Percentiles rank a stretch among this genome's conserved stretches.
Evolutionary conservation across 78 protist species (phyloP).

Genomic region (Planoprotostelium fungivorum): DNA sequence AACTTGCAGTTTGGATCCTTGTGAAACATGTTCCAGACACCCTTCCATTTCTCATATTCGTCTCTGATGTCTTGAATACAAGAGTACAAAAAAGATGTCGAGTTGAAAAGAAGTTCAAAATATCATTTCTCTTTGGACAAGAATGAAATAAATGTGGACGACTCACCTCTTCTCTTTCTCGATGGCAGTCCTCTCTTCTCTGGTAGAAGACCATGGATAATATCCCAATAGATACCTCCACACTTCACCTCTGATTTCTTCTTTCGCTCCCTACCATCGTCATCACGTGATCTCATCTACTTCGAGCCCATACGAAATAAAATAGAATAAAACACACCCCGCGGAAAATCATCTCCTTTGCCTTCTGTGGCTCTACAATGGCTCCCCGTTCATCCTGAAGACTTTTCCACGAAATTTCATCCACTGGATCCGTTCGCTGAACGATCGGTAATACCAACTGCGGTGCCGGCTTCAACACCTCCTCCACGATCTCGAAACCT

Average conservation of each 20-base stretch:
- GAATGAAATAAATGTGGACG: conserved; percentile 3
- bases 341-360: background rate
- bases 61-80: too few relatives aligned
- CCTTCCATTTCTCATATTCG: background rate
- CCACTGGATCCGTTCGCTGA: background rate
- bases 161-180: conserved; percentile 33
- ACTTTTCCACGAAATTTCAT: background rate
- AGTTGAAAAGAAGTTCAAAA: too few relatives aligned
- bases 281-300: conserved; percentile 7
- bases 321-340: conserved; percentile 1
- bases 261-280: conserved; percentile 54
- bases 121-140: background rate
- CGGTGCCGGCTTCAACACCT: background rate
- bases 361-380: background rate
- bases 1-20: background rate
- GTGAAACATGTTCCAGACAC: background rate
- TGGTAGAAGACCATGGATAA: conserved; percentile 52
- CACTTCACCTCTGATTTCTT: conserved; percentile 43
- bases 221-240: conserved; percentile 52
- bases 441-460: background rate
- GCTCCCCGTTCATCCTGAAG: background rate
- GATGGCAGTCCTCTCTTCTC: conserved; percentile 16
- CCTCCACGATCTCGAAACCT: background rate
- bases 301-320: too few relatives aligned
- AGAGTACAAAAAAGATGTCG: too few relatives aligned